phyloP scores from a whole-genome alignment of 1,284 basidiomycete species.

The Naganishia sp. region DNA sequence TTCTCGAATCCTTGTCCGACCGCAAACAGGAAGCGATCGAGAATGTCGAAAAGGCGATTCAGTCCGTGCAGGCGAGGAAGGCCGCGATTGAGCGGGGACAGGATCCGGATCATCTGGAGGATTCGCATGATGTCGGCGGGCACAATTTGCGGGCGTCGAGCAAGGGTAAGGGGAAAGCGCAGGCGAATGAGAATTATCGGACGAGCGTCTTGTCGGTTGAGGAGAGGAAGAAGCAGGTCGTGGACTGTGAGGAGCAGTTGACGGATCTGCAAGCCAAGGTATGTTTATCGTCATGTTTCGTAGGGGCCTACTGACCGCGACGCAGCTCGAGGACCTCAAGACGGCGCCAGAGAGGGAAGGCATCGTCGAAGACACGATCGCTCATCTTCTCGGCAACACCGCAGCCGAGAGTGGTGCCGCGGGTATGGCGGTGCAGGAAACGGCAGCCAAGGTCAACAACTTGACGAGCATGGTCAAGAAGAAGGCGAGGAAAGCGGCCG shows the following conservation, averaged over 20 bases:
- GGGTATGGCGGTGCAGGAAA: slow-evolving; percentile 54
- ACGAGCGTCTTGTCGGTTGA: slow-evolving; percentile 59
- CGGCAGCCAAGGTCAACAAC: slow-evolving; percentile 65
- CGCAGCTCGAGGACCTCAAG: slow-evolving; percentile 81
- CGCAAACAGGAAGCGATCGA: slow-evolving; percentile 73
- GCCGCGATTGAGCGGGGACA: slow-evolving; percentile 63
- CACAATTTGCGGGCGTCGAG: slow-evolving; percentile 38
- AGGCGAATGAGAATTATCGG: slow-evolving; percentile 49
- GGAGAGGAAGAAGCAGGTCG: slow-evolving; percentile 72
- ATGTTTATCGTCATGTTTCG: neutral
- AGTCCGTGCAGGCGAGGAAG: slow-evolving; percentile 70
- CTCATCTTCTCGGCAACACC: slow-evolving; percentile 56
- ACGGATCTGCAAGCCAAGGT: slow-evolving; percentile 82
- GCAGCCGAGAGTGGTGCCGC: slow-evolving; percentile 59
- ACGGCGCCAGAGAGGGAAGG: slow-evolving; percentile 64
- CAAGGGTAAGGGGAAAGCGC: slow-evolving; percentile 61
- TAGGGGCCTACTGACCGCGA: neutral
- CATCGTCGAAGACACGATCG: slow-evolving; percentile 52
- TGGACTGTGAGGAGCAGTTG: slow-evolving; percentile 71
- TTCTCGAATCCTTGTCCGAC: slow-evolving; percentile 74
- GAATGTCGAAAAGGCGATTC: slow-evolving; percentile 74
- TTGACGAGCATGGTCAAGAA: slow-evolving; percentile 79
- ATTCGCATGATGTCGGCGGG: slow-evolving; percentile 49
- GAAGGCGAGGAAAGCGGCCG: slow-evolving; percentile 68
- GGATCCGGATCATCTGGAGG: slow-evolving; percentile 39